A percentile compares a stretch with the other conserved stretches of the same genome.
Evolutionary conservation across 2,329 filamentous ascomycete species (phyloP).

Genomic region (Monosporascus cannonballus): DNA sequence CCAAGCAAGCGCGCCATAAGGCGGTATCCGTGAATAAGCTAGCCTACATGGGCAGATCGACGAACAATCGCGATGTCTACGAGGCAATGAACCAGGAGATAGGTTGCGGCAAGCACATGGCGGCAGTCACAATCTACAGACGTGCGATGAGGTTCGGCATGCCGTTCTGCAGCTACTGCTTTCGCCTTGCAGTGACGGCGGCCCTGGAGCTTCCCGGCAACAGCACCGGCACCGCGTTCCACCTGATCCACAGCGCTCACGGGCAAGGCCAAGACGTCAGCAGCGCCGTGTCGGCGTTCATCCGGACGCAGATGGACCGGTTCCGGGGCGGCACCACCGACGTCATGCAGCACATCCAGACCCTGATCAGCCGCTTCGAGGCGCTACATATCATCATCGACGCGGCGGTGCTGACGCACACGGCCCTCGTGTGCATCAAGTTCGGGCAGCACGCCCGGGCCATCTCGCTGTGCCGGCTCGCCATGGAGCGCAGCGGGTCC

Average conservation of each 20-base stretch:
- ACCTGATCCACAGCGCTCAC: conserved; percentile 34
- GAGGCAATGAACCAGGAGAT: conserved; percentile 36
- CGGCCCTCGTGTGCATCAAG: conserved; percentile 17
- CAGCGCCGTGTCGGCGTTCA: conserved; percentile 23
- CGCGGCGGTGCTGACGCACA: conserved; percentile 17
- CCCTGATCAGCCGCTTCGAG: conserved; percentile 20
- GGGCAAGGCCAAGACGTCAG: conserved; percentile 35
- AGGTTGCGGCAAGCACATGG: conserved; percentile 22
- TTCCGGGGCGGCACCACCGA: conserved; percentile 15
- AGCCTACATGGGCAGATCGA: conserved; percentile 18
- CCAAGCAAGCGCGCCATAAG: conserved; percentile 1
- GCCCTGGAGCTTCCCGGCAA: conserved; percentile 28
- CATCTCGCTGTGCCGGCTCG: conserved; percentile 21
- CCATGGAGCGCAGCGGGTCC: conserved; percentile 15
- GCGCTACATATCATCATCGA: conserved; percentile 17
- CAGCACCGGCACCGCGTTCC: conserved; percentile 27
- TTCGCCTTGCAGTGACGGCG: conserved; percentile 43
- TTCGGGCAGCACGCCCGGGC: conserved; percentile 17
- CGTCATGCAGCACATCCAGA: conserved; percentile 19
- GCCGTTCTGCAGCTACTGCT: conserved; percentile 32
- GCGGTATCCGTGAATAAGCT: conserved; percentile 13
- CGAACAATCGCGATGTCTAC: conserved; percentile 26
- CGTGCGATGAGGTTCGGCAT: conserved; percentile 28
- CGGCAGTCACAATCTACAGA: conserved; percentile 33
- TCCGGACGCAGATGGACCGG: conserved; percentile 18